Conservation (phyloP, 2,329 filamentous ascomycete genomes). For the Penicillium psychrosexuale region DNA sequence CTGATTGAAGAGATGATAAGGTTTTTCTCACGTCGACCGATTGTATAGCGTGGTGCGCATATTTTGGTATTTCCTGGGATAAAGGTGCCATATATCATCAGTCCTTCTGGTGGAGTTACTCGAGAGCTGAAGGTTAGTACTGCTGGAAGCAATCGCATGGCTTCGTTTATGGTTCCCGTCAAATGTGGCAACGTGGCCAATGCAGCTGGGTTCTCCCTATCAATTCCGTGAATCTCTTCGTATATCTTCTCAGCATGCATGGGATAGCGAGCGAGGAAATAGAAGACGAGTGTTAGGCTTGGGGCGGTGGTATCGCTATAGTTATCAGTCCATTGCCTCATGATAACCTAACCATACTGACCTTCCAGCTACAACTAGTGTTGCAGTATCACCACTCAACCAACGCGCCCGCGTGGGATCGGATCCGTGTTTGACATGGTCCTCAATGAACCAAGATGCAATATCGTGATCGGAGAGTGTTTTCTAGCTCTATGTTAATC, state of each 20-base stretch:
- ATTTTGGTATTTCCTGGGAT: slow-evolving; percentile 2
- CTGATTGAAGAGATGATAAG: not conserved
- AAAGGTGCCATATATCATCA: not conserved
- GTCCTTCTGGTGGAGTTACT: not conserved
- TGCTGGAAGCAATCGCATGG: slow-evolving; percentile 1
- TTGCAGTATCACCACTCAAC: slow-evolving; percentile 7
- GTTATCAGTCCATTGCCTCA: not conserved
- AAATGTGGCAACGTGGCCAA: not conserved
- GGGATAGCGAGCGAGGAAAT: slow-evolving; percentile 11
- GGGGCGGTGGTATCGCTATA: slow-evolving; percentile 10
- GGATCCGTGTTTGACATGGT: not conserved
- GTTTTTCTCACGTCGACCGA: not conserved
- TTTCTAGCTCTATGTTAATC: not conserved
- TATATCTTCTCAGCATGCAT: not conserved
- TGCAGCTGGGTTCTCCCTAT: not conserved
- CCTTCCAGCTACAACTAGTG: slow-evolving; percentile 4
- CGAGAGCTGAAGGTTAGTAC: not conserved
- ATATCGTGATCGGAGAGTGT: slow-evolving; percentile 1
- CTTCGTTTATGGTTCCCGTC: not conserved
- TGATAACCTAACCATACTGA: not conserved
- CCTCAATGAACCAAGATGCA: slow-evolving; percentile 12
- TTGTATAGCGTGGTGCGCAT: slow-evolving; percentile 1
- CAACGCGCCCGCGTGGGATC: not conserved
- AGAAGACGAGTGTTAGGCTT: slow-evolving; percentile 8
- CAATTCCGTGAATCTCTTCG: not conserved